Base-by-base conservation (phyloP, 768 basidiomycete species). In the Suillus tomentosus region DNA sequence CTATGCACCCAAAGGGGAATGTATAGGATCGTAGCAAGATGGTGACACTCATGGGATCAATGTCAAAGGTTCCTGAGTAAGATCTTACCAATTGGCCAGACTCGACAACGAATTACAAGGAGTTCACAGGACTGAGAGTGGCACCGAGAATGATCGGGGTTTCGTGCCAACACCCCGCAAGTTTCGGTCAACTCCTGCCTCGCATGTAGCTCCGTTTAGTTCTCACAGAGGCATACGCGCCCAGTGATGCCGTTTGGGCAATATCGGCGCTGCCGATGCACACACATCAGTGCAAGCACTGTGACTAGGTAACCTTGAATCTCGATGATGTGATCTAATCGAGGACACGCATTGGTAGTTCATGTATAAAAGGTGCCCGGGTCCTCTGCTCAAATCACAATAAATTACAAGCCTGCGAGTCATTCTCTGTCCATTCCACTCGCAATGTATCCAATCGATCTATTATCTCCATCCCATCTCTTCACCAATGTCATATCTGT, bases 391-490 rank as follows among this genome's bases (percentile, higher is more conserved):
- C n/a, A 31, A 58, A 22, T 19, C 58, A 54, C 45, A 11, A 19
- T 58, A 58, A 50, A 54, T 64, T 34, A 39, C 70, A 67, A 63
- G 56, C 56, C 61, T 62, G 24, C 61, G 53, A 56, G 27, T 40
- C 27, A 27, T n/a, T 62, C 59, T 53, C 43, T 62, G 27, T 61
- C 60, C 58, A 50, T 60, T 66, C 36, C 50, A 63, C 60, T 63
- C 42, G 51, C 65, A 64, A 76, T 76, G 74, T 67, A 69, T 62
- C 68, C 69, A 11, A 62, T 74, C 42, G 72, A 80, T 67, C 70
- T 87, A 64, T 77, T 88, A 34, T 84, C 84, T 1, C 85, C 86
- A 31, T 77, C 82, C 53, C 79, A 83, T 24, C 76, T 87, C 64
- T 73, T 86, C 65, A 77, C 79, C 48, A 78, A 85, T 17, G 80